phyloP scores from a whole-genome alignment of 768 basidiomycete genomes.

The Pulveroboletus sp. region DNA sequence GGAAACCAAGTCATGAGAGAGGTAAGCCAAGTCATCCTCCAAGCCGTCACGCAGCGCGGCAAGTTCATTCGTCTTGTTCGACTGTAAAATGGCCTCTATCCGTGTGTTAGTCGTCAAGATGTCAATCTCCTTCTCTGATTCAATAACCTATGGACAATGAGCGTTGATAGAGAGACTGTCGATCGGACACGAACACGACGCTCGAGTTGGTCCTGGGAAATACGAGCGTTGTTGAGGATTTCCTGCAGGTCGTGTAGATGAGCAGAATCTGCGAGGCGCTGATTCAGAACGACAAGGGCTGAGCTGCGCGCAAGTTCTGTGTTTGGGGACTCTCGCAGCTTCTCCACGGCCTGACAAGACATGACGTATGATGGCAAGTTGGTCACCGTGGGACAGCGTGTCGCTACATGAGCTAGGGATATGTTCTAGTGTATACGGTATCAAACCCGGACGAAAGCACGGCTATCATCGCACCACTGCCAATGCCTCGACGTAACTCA shows the following conservation, averaged over 20 bases:
- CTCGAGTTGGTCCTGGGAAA: conserved; percentile 39
- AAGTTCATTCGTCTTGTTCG: conserved; percentile 68
- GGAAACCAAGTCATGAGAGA: conserved; percentile 65
- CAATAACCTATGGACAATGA: conserved; percentile 51
- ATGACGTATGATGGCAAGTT: conserved; percentile 18
- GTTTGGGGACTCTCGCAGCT: conserved; percentile 50
- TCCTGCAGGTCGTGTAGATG: conserved; percentile 49
- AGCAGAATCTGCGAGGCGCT: conserved; percentile 44
- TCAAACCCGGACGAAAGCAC: not conserved
- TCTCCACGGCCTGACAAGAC: conserved; percentile 45
- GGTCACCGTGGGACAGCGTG: not conserved
- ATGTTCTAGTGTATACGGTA: not conserved
- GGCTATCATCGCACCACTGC: not conserved
- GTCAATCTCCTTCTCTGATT: conserved; percentile 50
- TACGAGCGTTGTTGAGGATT: conserved; percentile 42
- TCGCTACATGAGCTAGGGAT: too few species aligned
- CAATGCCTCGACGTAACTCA: conserved; percentile 41
- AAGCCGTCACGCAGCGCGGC: conserved; percentile 75
- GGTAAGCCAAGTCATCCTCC: conserved; percentile 70
- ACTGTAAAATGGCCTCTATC: conserved; percentile 42
- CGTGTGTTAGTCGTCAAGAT: conserved; percentile 48
- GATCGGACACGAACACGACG: conserved; percentile 40
- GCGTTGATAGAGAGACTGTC: conserved; percentile 12
- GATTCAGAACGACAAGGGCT: conserved; percentile 40
- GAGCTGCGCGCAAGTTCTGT: conserved; percentile 35